Evolutionary conservation across 257 asterid genomes (phyloP), one percentile per base, ranked within the genome.

Genomic region (Forsythia viridissima): DNA sequence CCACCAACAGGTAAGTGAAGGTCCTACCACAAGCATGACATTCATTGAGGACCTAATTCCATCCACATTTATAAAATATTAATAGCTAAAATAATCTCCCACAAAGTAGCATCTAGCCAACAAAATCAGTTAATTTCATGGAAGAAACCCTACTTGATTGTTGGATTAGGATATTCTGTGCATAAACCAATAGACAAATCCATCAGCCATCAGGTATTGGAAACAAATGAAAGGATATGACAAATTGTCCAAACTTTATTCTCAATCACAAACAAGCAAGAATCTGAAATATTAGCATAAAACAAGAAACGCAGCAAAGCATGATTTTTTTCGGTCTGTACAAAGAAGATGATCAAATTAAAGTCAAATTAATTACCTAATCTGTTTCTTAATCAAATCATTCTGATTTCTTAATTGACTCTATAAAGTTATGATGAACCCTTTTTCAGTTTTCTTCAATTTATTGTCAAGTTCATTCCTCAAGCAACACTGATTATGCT

Each of bases 321-420:
- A 87, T 80, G 81, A 83, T 83, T 72, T 80, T 85, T 85, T 84
- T 83, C 79, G 83, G 89, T 86, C 89, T 90, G 87, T 90, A 91
- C 94, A 91, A 69, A 81, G 38, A 77, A 40, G 78, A 79, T 55
- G 69, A 77, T 78, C 76, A 73, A 71, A 68, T 42, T 80, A 85
- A 83, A 83, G 77, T 77, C 79, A 61, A 77, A 70, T 80, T 80
- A 79, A 77, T 76, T 72, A 69, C 83, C 90, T 89, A 80, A 65
- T 67, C 75, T 85, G 78, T 81, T 72, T 79, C 87, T 85, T 81
- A 72, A 83, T 84, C 78, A 38, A 78, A 82, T 39, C 74, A 41
- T 72, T 76, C 79, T 85, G 76, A n/a, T 59, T 51, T 75, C 79
- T 76, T 73, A 59, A 79, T 75, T 21, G 72, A 79, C 61, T 10